Evolutionary conservation across 1,284 basidiomycete species (phyloP).

Genomic region (Acaromyces ingoldii): DNA sequence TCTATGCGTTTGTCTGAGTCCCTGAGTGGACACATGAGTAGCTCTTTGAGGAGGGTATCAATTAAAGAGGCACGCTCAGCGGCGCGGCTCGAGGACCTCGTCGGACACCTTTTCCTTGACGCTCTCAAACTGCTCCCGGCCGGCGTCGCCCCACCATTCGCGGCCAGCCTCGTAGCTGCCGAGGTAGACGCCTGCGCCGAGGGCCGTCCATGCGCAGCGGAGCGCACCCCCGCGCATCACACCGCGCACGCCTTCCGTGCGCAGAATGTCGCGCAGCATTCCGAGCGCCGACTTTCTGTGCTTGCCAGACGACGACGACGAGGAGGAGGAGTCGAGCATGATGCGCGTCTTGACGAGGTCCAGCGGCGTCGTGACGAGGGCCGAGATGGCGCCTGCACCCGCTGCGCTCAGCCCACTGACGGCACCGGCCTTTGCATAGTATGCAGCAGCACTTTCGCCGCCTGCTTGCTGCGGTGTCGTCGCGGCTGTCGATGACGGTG

Average conservation of each 20-base stretch:
- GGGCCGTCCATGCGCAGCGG: conserved; percentile 35
- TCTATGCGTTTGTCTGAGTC: no score
- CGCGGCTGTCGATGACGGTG: not conserved
- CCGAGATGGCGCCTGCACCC: conserved; percentile 76
- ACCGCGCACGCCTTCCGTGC: conserved; percentile 26
- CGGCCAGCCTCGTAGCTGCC: conserved; percentile 39
- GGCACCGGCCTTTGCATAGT: conserved; percentile 27
- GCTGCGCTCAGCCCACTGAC: conserved; percentile 30
- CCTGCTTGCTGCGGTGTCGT: no score
- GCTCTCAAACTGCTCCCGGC: not conserved
- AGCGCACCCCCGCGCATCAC: conserved; percentile 34
- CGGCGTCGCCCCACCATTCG: conserved; percentile 36
- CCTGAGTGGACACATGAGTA: no score
- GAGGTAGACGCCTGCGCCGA: conserved; percentile 43
- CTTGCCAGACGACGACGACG: no score
- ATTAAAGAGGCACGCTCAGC: no score
- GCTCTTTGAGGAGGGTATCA: no score
- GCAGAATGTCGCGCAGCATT: conserved; percentile 20
- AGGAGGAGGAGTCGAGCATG: conserved; percentile 79
- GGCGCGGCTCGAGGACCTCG: not conserved
- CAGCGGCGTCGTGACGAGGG: conserved; percentile 84
- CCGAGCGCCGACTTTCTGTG: not conserved
- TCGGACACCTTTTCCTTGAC: not conserved
- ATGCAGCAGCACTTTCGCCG: conserved; percentile 14
- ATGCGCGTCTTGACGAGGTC: conserved; percentile 96